Percentiles rank a stretch among this genome's conserved stretches.
These are phyloP conservation scores for Mastigamoeba balamuthi DNA, from an alignment of 78 protist genomes.

Conservation along the genomic window DNA sequence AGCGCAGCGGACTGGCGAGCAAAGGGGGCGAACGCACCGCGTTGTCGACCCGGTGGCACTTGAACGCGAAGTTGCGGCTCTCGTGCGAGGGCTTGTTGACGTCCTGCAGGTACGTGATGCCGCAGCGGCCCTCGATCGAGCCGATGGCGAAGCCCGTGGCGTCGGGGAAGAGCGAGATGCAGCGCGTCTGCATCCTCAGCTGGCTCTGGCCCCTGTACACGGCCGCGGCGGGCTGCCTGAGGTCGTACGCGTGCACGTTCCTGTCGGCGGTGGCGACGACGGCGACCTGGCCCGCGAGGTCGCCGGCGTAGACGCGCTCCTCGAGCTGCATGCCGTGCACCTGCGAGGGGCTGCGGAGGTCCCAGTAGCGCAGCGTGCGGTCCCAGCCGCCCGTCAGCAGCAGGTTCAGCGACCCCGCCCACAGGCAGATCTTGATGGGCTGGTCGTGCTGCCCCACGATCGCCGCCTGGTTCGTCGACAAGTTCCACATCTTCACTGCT, in stretches of 20 bases:
- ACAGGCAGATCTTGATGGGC: constrained; percentile 37
- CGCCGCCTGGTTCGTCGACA: background rate
- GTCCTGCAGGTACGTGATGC: constrained; percentile 57
- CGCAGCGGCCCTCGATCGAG: constrained; percentile 86
- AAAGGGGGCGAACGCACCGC: too few species aligned
- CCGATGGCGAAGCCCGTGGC: constrained; percentile 72
- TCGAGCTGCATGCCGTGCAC: background rate
- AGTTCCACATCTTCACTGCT: background rate
- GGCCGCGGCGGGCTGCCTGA: constrained; percentile 11
- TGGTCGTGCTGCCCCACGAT: constrained; percentile 65
- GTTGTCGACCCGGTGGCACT: constrained; percentile 78
- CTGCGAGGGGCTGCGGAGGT: constrained; percentile 26
- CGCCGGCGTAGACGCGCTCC: constrained; percentile 52
- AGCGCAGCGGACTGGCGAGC: too few species aligned
- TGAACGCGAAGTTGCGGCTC: constrained; percentile 63
- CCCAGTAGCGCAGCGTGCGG: constrained; percentile 76
- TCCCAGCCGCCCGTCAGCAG: constrained; percentile 78
- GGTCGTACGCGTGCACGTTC: constrained; percentile 30
- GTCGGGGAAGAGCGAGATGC: constrained; percentile 21
- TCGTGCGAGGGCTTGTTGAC: background rate
- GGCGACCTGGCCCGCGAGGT: constrained; percentile 14
- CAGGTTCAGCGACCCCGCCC: constrained; percentile 29
- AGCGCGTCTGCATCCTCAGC: background rate
- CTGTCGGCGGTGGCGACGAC: constrained; percentile 67
- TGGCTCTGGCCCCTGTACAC: background rate